Evolutionary conservation across 73 alveolate species (phyloP), one percentile per base, ranked within the genome.

Genomic region (Stentor coeruleus): DNA sequence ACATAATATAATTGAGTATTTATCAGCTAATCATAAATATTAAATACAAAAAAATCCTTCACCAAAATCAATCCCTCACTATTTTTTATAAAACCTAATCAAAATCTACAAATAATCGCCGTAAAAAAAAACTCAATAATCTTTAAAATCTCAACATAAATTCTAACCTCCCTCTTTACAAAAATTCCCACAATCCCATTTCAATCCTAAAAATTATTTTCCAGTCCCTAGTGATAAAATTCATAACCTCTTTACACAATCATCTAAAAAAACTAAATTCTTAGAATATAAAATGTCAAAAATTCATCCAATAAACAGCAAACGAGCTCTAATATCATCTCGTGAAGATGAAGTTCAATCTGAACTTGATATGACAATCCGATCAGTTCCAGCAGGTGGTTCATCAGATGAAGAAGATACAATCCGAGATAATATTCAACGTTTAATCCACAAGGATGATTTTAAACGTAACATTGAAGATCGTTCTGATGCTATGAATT

Each of bases 401-500:
- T 66, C 79, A 20, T 66, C 79, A 28, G 79, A 66, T 2, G 79
- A 66, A 66, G 79, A 66, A 66, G 66, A 49, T 11, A 49, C 6
- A 6, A 66, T 66, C 39, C n/a, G 79, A 66, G 79, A 66, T 28
- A 66, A 66, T 2, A 66, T 66, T 20, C 79, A 66, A 26, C n/a
- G 37, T 26, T 33, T 66, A 20, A 66, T 66, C 33, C 79, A 66
- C n/a, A 66, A 66, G 11, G 37, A 66, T 28, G 79, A 66, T 40
- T 33, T 28, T 15, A 37, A 33, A 28, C 40, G 37, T 28, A 31
- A 66, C 79, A 66, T 20, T 20, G 79, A 66, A 66, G 37, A 66
- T 33, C 36, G 79, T 14, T 66, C 79, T 28, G 79, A 66, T 11
- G 79, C 37, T 1, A 28, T 66, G 37, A 66, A 31, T 20, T 33